phyloP scores from a whole-genome alignment of 805 yeast species.

The Komagataella kurtzmanii region DNA sequence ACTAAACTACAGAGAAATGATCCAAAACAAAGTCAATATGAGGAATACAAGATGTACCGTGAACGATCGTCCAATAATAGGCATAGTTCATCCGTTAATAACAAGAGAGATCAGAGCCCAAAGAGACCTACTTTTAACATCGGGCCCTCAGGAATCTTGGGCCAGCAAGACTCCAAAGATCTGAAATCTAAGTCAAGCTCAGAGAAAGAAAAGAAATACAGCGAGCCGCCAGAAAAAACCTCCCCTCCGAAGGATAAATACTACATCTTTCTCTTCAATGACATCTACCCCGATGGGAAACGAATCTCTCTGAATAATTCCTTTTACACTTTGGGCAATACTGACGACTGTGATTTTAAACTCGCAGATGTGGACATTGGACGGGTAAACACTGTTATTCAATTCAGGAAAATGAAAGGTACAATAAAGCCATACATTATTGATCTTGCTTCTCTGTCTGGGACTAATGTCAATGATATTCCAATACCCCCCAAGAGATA shows the following conservation, averaged over 20 bases:
- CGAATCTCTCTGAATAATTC: conserved; percentile 12
- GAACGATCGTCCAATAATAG: background rate
- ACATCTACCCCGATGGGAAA: conserved; percentile 2
- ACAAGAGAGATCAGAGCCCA: background rate
- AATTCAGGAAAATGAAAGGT: conserved; percentile 8
- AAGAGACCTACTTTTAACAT: background rate
- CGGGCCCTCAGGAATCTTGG: background rate
- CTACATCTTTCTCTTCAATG: conserved; percentile 8
- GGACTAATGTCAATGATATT: conserved; percentile 15
- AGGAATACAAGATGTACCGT: background rate
- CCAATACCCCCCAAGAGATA: conserved; percentile 12
- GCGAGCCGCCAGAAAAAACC: conserved; percentile 13
- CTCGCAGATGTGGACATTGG: conserved; percentile 11
- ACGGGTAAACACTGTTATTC: conserved; percentile 16
- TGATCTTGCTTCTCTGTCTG: conserved; percentile 16
- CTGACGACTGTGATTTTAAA: conserved; percentile 7
- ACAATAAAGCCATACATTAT: conserved; percentile 8
- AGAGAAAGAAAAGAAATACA: conserved; percentile 7
- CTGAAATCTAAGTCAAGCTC: background rate
- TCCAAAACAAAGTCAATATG: background rate
- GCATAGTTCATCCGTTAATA: background rate
- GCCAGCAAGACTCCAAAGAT: background rate
- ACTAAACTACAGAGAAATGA: background rate
- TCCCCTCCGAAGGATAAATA: conserved; percentile 1
- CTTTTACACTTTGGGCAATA: conserved; percentile 13